Evolutionary conservation across 495 filamentous ascomycete species (phyloP).

Genomic region (Achaetomiella virescens): DNA sequence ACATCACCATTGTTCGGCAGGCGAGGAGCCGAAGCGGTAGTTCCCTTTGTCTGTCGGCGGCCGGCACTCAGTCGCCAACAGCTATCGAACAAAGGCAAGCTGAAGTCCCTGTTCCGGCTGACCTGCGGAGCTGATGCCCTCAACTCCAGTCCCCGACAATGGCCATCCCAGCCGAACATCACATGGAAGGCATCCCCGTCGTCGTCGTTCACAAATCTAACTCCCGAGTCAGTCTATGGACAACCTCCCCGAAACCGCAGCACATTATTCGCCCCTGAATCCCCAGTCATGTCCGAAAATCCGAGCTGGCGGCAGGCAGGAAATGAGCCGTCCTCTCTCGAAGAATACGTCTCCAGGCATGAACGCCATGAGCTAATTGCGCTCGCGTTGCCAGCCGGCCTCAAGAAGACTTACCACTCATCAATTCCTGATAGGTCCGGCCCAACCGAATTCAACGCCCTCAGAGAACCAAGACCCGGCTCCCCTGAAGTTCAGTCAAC

Average conservation of each 20-base stretch:
- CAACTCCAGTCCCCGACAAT: neutral
- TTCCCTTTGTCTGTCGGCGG: neutral
- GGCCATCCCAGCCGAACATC: too few relatives aligned
- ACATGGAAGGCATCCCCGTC: too few relatives aligned
- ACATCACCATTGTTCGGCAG: neutral
- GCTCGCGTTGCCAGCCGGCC: neutral
- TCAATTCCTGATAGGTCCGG: too few relatives aligned
- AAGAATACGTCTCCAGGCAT: neutral
- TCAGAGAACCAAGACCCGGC: too few relatives aligned
- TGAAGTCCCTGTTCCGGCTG: neutral
- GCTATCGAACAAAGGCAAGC: neutral
- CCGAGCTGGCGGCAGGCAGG: neutral
- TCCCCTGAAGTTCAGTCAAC: too few relatives aligned
- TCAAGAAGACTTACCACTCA: too few relatives aligned
- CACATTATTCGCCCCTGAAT: too few relatives aligned
- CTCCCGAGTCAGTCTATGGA: too few relatives aligned
- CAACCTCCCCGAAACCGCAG: too few relatives aligned
- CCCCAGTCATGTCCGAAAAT: neutral
- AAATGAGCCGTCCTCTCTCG: neutral
- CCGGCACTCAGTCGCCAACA: neutral
- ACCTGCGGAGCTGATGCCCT: neutral
- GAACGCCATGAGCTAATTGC: conserved; percentile 16
- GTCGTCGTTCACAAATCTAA: too few relatives aligned
- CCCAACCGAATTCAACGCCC: neutral
- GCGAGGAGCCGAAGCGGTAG: neutral